Evolutionary conservation across 495 filamentous ascomycete species (phyloP).

Genomic region (Penicillium silybi): DNA sequence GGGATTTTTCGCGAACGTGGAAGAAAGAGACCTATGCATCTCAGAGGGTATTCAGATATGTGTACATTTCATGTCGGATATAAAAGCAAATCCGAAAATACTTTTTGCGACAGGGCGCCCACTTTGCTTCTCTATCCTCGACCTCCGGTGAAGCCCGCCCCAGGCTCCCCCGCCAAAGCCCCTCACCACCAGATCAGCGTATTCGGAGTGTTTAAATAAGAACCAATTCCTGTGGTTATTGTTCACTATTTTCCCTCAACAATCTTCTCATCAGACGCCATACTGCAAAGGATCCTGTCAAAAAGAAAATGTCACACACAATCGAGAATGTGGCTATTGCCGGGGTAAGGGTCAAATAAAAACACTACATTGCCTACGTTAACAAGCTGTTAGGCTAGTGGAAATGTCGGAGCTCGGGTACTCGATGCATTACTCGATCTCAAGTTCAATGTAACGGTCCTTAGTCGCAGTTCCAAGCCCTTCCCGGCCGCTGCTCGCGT

Average conservation of each 20-base stretch:
- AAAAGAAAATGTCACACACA: slow-evolving; percentile 6
- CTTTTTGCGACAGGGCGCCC: not conserved
- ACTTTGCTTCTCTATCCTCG: not conserved
- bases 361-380: slow-evolving; percentile 1
- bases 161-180: not conserved
- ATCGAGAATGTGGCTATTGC: slow-evolving; percentile 15
- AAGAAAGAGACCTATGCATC: not conserved
- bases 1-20: not conserved
- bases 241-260: not conserved
- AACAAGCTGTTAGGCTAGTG: slow-evolving; percentile 13
- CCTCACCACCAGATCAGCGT: not conserved
- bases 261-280: not conserved
- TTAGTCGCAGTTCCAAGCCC: slow-evolving; percentile 15
- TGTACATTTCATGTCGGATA: not conserved
- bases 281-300: not conserved
- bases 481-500: slow-evolving; percentile 12
- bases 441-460: slow-evolving; percentile 19
- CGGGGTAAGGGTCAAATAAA: slow-evolving; percentile 4
- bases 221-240: not conserved
- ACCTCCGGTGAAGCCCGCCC: not conserved
- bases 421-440: slow-evolving; percentile 12
- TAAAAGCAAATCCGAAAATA: not conserved
- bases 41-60: not conserved
- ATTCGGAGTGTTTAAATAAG: not conserved
- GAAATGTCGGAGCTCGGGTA: slow-evolving; percentile 15